Evolutionary conservation across 768 basidiomycete species (phyloP), one percentile per base, ranked within the genome.

Genomic region (Boletus patriciae): DNA sequence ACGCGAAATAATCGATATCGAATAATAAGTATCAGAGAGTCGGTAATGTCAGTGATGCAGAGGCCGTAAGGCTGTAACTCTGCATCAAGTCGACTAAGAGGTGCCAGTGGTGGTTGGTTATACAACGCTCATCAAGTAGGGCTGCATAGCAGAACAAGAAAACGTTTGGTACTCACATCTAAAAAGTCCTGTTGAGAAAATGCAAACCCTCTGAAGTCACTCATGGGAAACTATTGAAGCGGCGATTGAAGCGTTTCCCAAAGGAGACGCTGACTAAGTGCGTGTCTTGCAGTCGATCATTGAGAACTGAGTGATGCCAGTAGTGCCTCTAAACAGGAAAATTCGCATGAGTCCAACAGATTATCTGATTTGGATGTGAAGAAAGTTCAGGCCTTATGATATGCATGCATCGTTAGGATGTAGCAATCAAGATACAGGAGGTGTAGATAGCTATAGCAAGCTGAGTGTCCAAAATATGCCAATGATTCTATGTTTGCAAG

Each of bases 81-180:
- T 70, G 78, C 64, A 76, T 72, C 83, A 84, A 70, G 81, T 92
- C 87, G 85, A 90, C 89, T 91, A 91, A 90, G 89, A 92, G 90
- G 89, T 90, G 88, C 90, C 89, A 92, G 83, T 81, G 52, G 67
- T 74, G 78, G 80, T 80, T 83, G 86, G 74, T 66, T 67, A 69
- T 78, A 82, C 88, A 89, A 91, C 88, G 81, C 90, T 92, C 90
- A 81, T 92, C 90, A 37, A 37, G 47, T 64, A 58, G 15, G 11
- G 33, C 42, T 37, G 21, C 19, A n/a, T 10, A 25, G 7, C 9
- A 25, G 27, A 44, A 33, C 5, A 47, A 50, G 15, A 54, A 4
- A 62, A 48, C 12, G 19, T 9, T 2, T 37, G n/a, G 25, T 9
- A 70, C 68, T 68, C 44, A 69, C 37, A 12, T 54, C 16, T 4